These are phyloP conservation scores for Phalaenopsis hybrid DNA, from an alignment of 116 monocot genomes.

Conservation along the genomic window DNA sequence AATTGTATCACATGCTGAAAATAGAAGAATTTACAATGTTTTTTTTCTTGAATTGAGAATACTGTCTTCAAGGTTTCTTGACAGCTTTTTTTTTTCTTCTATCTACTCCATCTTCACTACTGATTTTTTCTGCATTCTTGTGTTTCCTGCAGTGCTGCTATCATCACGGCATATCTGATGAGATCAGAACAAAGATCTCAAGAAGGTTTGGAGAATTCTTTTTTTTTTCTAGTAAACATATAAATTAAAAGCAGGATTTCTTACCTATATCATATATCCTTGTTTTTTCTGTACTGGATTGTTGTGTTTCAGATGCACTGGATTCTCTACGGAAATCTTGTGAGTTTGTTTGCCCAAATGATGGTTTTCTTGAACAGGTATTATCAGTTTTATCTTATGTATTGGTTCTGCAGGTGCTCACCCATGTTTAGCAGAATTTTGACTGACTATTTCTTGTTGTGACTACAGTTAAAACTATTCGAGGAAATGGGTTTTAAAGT, in stretches of 20 bases:
- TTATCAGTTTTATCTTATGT: conserved; percentile 9
- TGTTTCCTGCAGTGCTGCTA: conserved; percentile 71
- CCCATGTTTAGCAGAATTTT: conserved; percentile 4
- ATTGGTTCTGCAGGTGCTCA: neutral
- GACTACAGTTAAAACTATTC: conserved; percentile 85
- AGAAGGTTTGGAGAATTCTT: conserved; percentile 51
- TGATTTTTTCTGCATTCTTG: conserved; percentile 7
- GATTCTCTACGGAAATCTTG: conserved; percentile 53
- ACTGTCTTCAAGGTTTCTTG: neutral
- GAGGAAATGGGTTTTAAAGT: conserved; percentile 94
- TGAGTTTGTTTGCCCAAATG: conserved; percentile 75
- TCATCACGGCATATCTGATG: conserved; percentile 87
- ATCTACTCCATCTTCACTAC: neutral
- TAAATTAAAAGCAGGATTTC: neutral
- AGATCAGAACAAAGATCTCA: conserved; percentile 74
- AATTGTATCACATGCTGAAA: neutral
- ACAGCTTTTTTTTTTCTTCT: neutral
- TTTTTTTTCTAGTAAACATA: neutral
- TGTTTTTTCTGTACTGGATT: neutral
- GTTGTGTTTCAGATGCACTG: conserved; percentile 70
- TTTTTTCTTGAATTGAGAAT: neutral
- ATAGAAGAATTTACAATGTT: neutral
- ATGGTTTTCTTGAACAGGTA: conserved; percentile 87
- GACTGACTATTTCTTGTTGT: conserved; percentile 7
- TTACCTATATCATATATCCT: neutral